A percentile compares a stretch with the other conserved stretches of the same genome.
phyloP scores from a whole-genome alignment of 2,329 filamentous ascomycete genomes.

The Chalaropsis ovoidea region DNA sequence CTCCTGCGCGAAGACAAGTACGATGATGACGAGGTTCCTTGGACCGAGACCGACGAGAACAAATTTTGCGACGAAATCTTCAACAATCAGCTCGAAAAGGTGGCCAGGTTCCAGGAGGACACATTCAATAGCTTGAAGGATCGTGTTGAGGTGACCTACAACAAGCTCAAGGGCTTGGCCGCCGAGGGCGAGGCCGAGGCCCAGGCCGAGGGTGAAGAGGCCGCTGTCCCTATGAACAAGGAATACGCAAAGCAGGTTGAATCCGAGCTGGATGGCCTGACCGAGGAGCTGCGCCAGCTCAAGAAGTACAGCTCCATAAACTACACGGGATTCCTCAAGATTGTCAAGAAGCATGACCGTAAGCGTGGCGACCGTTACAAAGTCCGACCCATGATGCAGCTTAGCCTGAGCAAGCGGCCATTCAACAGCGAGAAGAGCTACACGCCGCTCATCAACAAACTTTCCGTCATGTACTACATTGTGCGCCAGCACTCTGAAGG shows the following conservation, averaged over 20 bases:
- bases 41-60: slow-evolving; percentile 92
- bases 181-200: slow-evolving; percentile 60
- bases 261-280: slow-evolving; percentile 73
- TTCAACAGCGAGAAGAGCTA: slow-evolving; percentile 91
- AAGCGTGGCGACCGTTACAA: slow-evolving; percentile 79
- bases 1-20: slow-evolving; percentile 67
- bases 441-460: slow-evolving; percentile 74
- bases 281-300: slow-evolving; percentile 81
- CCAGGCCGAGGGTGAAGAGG: slow-evolving; percentile 36
- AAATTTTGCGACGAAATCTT: slow-evolving; percentile 90
- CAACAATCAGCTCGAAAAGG: slow-evolving; percentile 90
- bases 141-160: slow-evolving; percentile 46
- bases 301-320: slow-evolving; percentile 95
- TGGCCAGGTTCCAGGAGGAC: slow-evolving; percentile 75
- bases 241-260: slow-evolving; percentile 59
- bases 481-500: slow-evolving; percentile 73
- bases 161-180: slow-evolving; percentile 70
- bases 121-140: slow-evolving; percentile 53
- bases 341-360: slow-evolving; percentile 97
- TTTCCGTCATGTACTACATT: slow-evolving; percentile 94
- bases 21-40: slow-evolving; percentile 55
- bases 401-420: slow-evolving; percentile 74
- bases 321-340: slow-evolving; percentile 96
- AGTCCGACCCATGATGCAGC: slow-evolving; percentile 82
- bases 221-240: slow-evolving; percentile 36